Evolutionary conservation across 1,284 basidiomycete species (phyloP).

Genomic region (Ustilago nuda): DNA sequence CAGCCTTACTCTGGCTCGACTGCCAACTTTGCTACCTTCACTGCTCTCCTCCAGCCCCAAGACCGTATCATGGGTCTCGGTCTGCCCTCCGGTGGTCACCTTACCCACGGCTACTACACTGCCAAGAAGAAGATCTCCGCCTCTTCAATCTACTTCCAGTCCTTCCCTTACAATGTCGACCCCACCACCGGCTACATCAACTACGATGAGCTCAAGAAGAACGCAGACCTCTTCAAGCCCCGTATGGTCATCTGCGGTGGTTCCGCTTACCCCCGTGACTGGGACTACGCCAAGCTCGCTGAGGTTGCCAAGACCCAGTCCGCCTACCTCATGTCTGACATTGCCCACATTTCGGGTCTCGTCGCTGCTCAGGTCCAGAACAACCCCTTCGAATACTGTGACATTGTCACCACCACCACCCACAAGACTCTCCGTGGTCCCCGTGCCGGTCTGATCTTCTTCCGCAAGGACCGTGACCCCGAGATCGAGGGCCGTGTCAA

Average conservation of each 20-base stretch:
- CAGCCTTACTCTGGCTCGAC: slow-evolving; percentile 91
- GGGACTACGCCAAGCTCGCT: slow-evolving; percentile 79
- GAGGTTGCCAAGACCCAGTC: slow-evolving; percentile 87
- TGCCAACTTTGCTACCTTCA: slow-evolving; percentile 92
- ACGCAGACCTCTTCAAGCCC: slow-evolving; percentile 97
- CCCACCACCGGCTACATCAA: slow-evolving; percentile 84
- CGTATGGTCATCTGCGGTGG: slow-evolving; percentile 96
- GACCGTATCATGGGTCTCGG: slow-evolving; percentile 99
- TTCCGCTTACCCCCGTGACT: slow-evolving; percentile 97
- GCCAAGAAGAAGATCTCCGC: slow-evolving; percentile 99
- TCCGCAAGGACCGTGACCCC: slow-evolving; percentile 88
- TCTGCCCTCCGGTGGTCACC: slow-evolving; percentile 96
- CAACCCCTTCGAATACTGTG: slow-evolving; percentile 95
- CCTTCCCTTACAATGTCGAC: slow-evolving; percentile 89
- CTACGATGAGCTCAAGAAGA: slow-evolving; percentile 83
- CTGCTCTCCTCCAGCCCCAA: slow-evolving; percentile 95
- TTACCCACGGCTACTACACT: slow-evolving; percentile 98
- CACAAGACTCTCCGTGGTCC: slow-evolving; percentile 99
- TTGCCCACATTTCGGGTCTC: slow-evolving; percentile 96
- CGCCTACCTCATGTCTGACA: slow-evolving; percentile 83
- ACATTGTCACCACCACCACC: slow-evolving; percentile 76
- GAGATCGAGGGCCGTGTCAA: slow-evolving; percentile 96
- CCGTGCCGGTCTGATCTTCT: slow-evolving; percentile 98
- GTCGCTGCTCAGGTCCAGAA: slow-evolving; percentile 92
- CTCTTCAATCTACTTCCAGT: slow-evolving; percentile 99